Conservation (phyloP, 352 stramenopile species). For the Phytopythium mirpurense region DNA sequence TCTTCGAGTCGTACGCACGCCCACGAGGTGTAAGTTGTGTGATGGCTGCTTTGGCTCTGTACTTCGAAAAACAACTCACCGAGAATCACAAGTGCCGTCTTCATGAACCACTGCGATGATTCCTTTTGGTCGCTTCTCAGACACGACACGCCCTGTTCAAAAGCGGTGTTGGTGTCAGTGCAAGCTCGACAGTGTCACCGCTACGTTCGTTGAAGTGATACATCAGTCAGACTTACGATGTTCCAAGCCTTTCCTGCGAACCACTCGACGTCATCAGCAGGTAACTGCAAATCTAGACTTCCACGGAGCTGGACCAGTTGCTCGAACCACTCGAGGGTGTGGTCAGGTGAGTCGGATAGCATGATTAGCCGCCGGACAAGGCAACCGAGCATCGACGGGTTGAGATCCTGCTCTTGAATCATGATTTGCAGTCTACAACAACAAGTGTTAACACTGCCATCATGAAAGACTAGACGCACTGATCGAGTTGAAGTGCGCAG, state of each 20-base stretch:
- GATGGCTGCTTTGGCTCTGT: too few relatives aligned
- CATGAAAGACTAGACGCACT: too few relatives aligned
- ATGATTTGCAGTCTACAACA: slow-evolving; percentile 47
- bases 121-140: neutral
- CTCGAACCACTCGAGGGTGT: neutral
- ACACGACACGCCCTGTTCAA: slow-evolving; percentile 1
- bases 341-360: neutral
- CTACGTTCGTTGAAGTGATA: neutral
- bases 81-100: slow-evolving; percentile 1
- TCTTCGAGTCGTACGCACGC: slow-evolving; percentile 12
- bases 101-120: neutral
- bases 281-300: slow-evolving; percentile 39
- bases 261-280: slow-evolving; percentile 59
- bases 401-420: slow-evolving; percentile 33
- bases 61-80: too few relatives aligned
- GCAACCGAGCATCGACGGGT: slow-evolving; percentile 39
- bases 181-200: neutral
- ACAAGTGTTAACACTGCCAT: neutral
- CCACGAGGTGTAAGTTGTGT: too few relatives aligned
- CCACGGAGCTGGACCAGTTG: slow-evolving; percentile 8
- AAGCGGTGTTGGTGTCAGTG: too few relatives aligned
- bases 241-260: slow-evolving; percentile 77
- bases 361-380: slow-evolving; percentile 37
- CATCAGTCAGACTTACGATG: slow-evolving; percentile 29
- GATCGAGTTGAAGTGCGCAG: too few relatives aligned